Evolutionary conservation across 2,329 filamentous ascomycete genomes (phyloP), one percentile per base, ranked within the genome.

Genomic region (Xylariaceae sp.): DNA sequence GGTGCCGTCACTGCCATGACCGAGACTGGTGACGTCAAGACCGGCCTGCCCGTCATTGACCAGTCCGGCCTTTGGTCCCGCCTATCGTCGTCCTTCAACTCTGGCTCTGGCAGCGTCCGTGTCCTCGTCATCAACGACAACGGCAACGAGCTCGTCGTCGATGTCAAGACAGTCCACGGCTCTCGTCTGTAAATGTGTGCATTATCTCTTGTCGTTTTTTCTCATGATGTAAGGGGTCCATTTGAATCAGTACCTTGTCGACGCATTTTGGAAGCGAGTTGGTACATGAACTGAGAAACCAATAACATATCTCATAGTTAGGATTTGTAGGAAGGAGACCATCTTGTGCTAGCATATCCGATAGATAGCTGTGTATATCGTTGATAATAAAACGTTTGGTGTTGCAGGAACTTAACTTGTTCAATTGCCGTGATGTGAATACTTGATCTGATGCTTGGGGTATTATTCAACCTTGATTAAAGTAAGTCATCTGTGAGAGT

Each of bases 21-120:
- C 67, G 93, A 98, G 86, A 88, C 85, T 56, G 91, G 93, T 63
- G 92, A 98, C 68, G 90, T 98, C 79, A 97, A 97, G 87, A 91
- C 95, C 75, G 83, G 81, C 62, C 80, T 98, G 49, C 82, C 88
- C 48, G 89, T 98, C 70, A 85, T 96, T 69, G 89, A 95, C 77
- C 93, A 98, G 82, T 93, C 88, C 70, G 83, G 83, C 72, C 84
- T 98, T 59, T 88, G 85, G 77, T 69, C 74, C 57, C 88, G 91
- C 62, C 86, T 98, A 57, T 74, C 80, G 62, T 81, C 86, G 58
- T 82, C 90, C 57, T 98, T 96, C 71, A 84, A 88, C 73, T 85
- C 88, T 60, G 93, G 93, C 68, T 88, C 91, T 68, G 93, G 93
- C 70, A 90, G 84, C 67, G 87, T 98, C 65, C 88, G 93, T 60